These are phyloP conservation scores for Gypsophila paniculata DNA, from an alignment of 179 eudicot genomes.

Conservation along the genomic window DNA sequence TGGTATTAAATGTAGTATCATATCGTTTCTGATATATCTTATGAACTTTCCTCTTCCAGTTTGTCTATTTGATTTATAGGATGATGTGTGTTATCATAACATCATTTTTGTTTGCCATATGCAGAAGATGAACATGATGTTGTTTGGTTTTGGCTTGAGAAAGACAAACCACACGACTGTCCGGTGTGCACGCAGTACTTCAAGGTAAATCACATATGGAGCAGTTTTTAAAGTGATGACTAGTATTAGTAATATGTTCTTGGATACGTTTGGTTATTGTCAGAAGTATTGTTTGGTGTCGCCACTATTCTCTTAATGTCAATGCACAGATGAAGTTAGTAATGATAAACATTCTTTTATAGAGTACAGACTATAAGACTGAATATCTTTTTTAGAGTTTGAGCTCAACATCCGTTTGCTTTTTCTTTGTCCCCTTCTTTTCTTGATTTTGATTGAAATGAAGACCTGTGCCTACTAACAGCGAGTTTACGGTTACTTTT, in stretches of 20 bases:
- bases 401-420: neutral
- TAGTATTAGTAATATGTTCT: too few species aligned
- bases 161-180: slow-evolving; percentile 65
- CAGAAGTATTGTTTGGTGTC: neutral
- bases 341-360: neutral
- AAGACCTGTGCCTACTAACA: too few species aligned
- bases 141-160: slow-evolving; percentile 91
- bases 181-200: slow-evolving; percentile 88
- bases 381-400: neutral
- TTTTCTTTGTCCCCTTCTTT: neutral
- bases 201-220: slow-evolving; percentile 36
- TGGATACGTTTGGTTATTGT: neutral
- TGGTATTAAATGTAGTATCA: slow-evolving; percentile 9
- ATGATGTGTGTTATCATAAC: neutral
- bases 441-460: neutral
- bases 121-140: slow-evolving; percentile 95
- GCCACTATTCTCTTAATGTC: neutral
- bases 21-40: neutral
- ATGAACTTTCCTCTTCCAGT: neutral
- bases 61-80: neutral
- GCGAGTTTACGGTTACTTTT: too few species aligned
- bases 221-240: neutral
- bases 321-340: neutral
- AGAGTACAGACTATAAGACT: neutral
- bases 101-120: neutral